Evolutionary conservation across 2,329 filamentous ascomycete genomes (phyloP), one percentile per base, ranked within the genome.

Genomic region (Claviceps humidiphila): DNA sequence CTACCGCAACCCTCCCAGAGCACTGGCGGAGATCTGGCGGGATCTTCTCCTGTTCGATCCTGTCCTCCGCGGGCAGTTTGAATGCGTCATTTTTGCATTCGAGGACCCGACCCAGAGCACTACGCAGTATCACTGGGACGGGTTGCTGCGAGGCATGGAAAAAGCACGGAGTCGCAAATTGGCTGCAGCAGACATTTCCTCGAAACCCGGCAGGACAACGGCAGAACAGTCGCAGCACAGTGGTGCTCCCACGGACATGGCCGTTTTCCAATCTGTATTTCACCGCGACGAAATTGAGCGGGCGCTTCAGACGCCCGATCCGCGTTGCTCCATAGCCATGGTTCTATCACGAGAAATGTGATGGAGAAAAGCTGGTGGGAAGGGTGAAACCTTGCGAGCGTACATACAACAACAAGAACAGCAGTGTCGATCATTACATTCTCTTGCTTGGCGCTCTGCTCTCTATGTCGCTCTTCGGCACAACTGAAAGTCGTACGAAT

Each of bases 1-100:
- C 39, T 78, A 80, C 61, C 74, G 78, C 58, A 85, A 85, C 62
- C 82, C 82, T 42, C 77, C 82, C 1, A 74, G 75, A 60, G 80
- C 84, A 63, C 70, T 85, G 51, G 81, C 81, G 38, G 75, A 80
- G 64, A 71, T 85, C 49, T 85, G 82, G 82, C 73, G 80, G 46
- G 81, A 85, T 56, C 70, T 82, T 11, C 71, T 84, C 44, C 70
- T 83, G 43, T 80, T 78, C 62, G 79, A 83, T 55, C 74, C 77
- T 0, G 80, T 82, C 53, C 74, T 85, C 41, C 71, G 76, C 14
- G 80, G 81, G 17, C 77, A 80, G 53, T 81, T 85, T 59, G 65
- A 71, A 50, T 76, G 78, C 56, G 76, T 84, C 34, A 73, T 80
- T 5, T 85, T 85, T 61, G 77, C 80, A 13, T 84, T 85, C 56